phyloP scores from a whole-genome alignment of 371 early-diverging fungal species.

The Conidiobolus coronatus region DNA sequence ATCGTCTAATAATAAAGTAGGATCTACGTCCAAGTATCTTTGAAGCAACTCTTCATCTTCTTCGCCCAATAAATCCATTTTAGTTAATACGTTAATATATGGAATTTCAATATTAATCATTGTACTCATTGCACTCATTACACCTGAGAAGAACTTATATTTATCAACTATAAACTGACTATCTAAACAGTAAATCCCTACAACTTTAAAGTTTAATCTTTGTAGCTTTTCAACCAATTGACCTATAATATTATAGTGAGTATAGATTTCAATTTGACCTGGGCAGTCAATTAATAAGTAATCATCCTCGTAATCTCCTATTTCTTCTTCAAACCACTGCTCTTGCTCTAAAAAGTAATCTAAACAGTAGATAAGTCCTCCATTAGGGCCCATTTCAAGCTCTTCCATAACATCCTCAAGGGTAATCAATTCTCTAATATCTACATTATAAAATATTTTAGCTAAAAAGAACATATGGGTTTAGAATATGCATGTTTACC shows the following conservation, averaged over 20 bases:
- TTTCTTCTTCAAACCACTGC: slow-evolving; percentile 89
- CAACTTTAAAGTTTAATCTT: slow-evolving; percentile 41
- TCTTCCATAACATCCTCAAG: slow-evolving; percentile 97
- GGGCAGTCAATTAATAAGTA: slow-evolving; percentile 98
- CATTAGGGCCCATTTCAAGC: slow-evolving; percentile 95
- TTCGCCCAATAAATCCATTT: slow-evolving; percentile 79
- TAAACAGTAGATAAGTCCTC: slow-evolving; percentile 90
- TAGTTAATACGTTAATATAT: slow-evolving; percentile 91
- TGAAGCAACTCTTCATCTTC: background rate
- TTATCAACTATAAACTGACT: slow-evolving; percentile 85
- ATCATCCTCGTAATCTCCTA: slow-evolving; percentile 76
- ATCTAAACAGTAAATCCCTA: slow-evolving; percentile 87
- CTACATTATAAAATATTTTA: slow-evolving; percentile 12
- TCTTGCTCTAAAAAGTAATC: slow-evolving; percentile 83
- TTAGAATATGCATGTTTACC: slow-evolving; percentile 13
- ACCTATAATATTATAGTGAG: slow-evolving; percentile 90
- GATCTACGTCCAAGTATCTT: slow-evolving; percentile 73
- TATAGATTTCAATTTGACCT: slow-evolving; percentile 98
- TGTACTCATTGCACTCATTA: slow-evolving; percentile 75
- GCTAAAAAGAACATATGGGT: background rate
- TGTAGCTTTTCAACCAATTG: slow-evolving; percentile 45
- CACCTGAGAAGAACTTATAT: slow-evolving; percentile 87
- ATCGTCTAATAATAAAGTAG: slow-evolving; percentile 56
- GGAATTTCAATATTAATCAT: slow-evolving; percentile 93
- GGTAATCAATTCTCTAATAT: slow-evolving; percentile 88